Evolutionary conservation across 768 basidiomycete genomes (phyloP).

Genomic region (Mrakia gelida): DNA sequence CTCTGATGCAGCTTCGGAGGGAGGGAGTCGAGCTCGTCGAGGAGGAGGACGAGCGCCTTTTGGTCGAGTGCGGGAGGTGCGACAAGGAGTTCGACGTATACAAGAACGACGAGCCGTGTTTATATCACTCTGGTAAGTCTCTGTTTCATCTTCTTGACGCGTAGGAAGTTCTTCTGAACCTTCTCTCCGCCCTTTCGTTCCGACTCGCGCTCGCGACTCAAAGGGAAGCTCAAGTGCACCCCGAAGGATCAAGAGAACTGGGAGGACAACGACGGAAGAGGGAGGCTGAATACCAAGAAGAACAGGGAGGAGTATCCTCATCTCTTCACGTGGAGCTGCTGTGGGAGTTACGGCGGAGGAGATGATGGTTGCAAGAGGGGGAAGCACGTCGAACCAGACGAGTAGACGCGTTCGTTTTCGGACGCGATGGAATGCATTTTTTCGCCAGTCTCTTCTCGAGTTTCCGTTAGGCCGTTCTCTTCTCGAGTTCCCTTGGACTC

Average conservation of each 20-base stretch:
- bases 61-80: background rate
- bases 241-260: background rate
- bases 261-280: background rate
- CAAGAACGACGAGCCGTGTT: background rate
- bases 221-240: background rate
- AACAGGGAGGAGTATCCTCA: background rate
- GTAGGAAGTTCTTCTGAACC: background rate
- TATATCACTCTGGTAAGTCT: background rate
- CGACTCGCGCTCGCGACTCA: background rate
- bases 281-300: background rate
- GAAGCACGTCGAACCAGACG: background rate
- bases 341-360: no score
- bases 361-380: background rate
- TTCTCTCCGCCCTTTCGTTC: background rate
- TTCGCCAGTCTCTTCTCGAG: no score
- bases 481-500: no score
- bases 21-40: background rate
- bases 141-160: background rate
- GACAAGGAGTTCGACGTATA: no score
- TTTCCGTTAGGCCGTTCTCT: no score
- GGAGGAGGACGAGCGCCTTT: no score
- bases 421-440: no score
- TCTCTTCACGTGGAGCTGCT: background rate
- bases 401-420: no score
- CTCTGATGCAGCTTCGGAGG: background rate